Percentiles rank a stretch among this genome's conserved stretches.
phyloP scores from a whole-genome alignment of 805 yeast genomes.

The Metschnikowia aberdeeniae region DNA sequence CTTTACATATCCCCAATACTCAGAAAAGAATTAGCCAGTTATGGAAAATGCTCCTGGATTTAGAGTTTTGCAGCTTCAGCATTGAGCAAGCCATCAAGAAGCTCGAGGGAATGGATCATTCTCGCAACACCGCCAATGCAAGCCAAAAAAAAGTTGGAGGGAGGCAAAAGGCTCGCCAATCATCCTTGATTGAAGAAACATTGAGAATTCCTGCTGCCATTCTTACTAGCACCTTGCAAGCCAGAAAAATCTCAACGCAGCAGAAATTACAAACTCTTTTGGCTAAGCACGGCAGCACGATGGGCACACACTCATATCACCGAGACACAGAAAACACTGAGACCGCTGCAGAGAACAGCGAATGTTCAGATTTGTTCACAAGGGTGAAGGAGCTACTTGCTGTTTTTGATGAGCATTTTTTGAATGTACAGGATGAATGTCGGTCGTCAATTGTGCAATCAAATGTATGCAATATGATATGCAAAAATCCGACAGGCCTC shows the following conservation, averaged over 20 bases:
- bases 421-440: not conserved
- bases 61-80: no score
- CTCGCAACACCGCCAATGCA: no score
- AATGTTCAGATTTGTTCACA: not conserved
- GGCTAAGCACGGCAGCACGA: not conserved
- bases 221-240: not conserved
- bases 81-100: no score
- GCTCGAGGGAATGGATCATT: no score
- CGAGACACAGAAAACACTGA: not conserved
- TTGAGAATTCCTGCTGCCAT: not conserved
- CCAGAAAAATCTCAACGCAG: not conserved
- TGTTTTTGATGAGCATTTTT: not conserved
- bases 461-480: slow-evolving; percentile 3
- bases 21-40: no score
- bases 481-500: slow-evolving; percentile 2
- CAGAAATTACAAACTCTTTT: not conserved
- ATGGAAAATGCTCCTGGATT: no score
- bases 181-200: not conserved
- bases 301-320: not conserved
- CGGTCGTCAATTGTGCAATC: not conserved
- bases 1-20: no score
- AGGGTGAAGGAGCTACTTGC: not conserved
- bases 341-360: not conserved
- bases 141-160: no score
- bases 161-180: no score